Conservation (phyloP, 805 yeast species). For the Barnettozyma siamensis region DNA sequence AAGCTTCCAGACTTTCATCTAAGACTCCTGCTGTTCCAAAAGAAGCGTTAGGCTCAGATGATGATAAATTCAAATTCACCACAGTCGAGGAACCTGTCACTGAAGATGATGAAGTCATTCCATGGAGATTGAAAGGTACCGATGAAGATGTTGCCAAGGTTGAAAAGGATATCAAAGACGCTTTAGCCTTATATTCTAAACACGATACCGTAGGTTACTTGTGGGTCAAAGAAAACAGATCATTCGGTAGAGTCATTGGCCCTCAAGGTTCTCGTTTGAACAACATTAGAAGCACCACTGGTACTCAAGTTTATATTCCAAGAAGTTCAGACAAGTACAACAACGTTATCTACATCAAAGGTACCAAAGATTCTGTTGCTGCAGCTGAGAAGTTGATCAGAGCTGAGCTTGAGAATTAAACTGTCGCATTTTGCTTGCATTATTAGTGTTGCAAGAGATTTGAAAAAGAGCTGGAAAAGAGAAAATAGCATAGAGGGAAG, state of each 20-base stretch:
- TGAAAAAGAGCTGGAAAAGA: neutral
- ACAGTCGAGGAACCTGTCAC: constrained; percentile 31
- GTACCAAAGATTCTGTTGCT: constrained; percentile 49
- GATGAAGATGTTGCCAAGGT: constrained; percentile 47
- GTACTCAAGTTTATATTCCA: constrained; percentile 59
- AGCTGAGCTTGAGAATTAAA: constrained; percentile 21
- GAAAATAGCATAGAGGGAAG: too few relatives aligned
- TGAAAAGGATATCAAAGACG: constrained; percentile 41
- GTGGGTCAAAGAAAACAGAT: constrained; percentile 45
- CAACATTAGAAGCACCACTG: constrained; percentile 51
- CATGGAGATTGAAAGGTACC: constrained; percentile 64
- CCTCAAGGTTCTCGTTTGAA: constrained; percentile 67
- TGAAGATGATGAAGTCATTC: constrained; percentile 35
- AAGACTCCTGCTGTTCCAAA: constrained; percentile 42
- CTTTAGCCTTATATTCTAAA: constrained; percentile 40
- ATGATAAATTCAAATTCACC: constrained; percentile 39
- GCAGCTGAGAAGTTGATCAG: constrained; percentile 36
- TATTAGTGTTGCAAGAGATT: neutral
- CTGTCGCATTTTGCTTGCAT: too few relatives aligned
- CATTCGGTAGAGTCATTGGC: constrained; percentile 65
- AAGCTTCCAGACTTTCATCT: constrained; percentile 45
- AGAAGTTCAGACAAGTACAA: constrained; percentile 45
- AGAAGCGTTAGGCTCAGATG: constrained; percentile 37
- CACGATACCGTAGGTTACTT: constrained; percentile 55
- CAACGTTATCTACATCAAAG: constrained; percentile 54